Base-by-base conservation (phyloP, 495 filamentous ascomycete species). In the Daldinia concentrica region DNA sequence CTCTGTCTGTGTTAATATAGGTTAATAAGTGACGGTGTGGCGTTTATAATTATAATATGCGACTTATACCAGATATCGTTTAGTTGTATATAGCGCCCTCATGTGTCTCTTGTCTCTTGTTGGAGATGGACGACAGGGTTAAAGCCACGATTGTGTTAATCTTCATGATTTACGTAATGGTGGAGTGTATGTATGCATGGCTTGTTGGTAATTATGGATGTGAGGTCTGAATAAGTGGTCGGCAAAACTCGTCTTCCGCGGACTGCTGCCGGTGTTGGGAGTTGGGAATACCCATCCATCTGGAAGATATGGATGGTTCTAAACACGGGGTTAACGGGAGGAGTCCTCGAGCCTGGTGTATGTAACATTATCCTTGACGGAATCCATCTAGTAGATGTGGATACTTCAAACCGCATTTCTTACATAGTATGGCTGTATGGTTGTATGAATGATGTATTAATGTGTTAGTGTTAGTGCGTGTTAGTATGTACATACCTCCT, bases 161-260 rank as follows among this genome's bases (percentile, higher is more conserved):
- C 24, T 66, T 30, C 48, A 65, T 61, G 24, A 30, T 59, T 72
- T 68, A 72, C 64, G 64, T 68, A 68, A 72, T 52, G 36, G 8
- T 11, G 29, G 56, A 30, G 51, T 51, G 37, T 56, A 32, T 7
- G 5, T 26, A 52, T 27, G 37, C 26, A 51, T 19, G n/a, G 26
- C 22, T 34, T 24, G 41, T 14, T 58, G 29, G 55, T 56, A 51
- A 30, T 54, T 51, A 4, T 59, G 17, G 34, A 45, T 58, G 14
- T 62, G 58, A 51, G 32, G 58, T 48, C 37, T 27, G 63, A 54
- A 30, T 62, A 24, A 52, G 22, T 55, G 17, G 56, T 61, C 45
- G 60, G 26, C 12, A n/a, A 57, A 56, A 68, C 37, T 29, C 19
- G 12, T 51, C 39, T 39, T 29, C 45, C 37, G 26, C 34, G 22